Conservation (phyloP, 331 rosid species). For the Pyrus hybrid region DNA sequence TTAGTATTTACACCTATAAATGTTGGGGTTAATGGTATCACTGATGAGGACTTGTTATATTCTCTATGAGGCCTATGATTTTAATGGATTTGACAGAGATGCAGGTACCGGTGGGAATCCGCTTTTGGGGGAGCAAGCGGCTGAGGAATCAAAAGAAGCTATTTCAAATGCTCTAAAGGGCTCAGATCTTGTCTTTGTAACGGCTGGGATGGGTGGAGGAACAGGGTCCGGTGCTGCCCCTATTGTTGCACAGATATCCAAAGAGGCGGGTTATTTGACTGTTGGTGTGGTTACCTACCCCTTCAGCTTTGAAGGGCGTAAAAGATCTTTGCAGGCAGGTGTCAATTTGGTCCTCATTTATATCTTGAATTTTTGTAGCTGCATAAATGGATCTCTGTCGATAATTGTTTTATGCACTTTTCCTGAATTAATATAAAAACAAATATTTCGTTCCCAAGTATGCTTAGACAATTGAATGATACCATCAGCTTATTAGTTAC, state of each 20-base stretch:
- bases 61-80: conserved; percentile 26
- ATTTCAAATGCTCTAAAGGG: conserved; percentile 78
- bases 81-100: conserved; percentile 34
- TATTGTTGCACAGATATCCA: conserved; percentile 77
- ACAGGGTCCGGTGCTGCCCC: conserved; percentile 99
- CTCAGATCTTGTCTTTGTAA: conserved; percentile 88
- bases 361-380: not conserved
- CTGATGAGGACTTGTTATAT: not conserved
- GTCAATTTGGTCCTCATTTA: conserved; percentile 18
- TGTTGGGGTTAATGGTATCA: not conserved
- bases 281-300: conserved; percentile 97
- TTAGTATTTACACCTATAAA: not conserved
- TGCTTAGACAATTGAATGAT: not conserved
- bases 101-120: conserved; percentile 99
- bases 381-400: not conserved
- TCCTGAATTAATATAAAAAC: not conserved
- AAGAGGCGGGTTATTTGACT: conserved; percentile 86
- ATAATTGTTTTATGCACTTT: not conserved
- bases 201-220: conserved; percentile 99
- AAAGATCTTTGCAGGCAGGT: conserved; percentile 92
- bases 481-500: not conserved
- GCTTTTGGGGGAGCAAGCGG: conserved; percentile 90
- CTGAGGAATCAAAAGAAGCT: conserved; percentile 85
- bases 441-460: not conserved
- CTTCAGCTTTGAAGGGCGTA: conserved; percentile 93